Evolutionary conservation across 768 basidiomycete species (phyloP).

Genomic region (Tylopilus sp.): DNA sequence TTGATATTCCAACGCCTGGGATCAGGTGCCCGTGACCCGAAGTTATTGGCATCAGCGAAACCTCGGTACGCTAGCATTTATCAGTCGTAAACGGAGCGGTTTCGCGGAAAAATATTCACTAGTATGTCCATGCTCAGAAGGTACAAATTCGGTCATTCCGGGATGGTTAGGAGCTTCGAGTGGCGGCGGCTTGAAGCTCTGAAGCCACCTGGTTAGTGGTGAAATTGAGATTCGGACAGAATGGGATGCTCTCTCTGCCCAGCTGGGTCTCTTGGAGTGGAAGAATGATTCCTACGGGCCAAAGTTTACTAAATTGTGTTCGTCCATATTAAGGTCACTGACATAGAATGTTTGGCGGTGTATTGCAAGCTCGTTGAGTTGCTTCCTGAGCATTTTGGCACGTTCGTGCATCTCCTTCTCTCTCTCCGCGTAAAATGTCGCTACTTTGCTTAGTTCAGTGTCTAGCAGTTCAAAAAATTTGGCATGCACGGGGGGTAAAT

Average conservation of each 20-base stretch:
- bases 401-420: conserved; percentile 59
- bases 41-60: background rate
- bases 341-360: conserved; percentile 64
- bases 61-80: background rate
- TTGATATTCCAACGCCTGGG: background rate
- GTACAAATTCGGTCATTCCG: background rate
- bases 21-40: background rate
- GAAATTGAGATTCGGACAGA: conserved; percentile 4
- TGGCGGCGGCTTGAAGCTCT: background rate
- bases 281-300: conserved; percentile 14
- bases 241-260: conserved; percentile 11
- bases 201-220: conserved; percentile 1
- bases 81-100: background rate
- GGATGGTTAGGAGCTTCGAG: background rate
- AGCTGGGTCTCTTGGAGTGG: conserved; percentile 5
- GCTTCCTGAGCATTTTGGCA: conserved; percentile 51
- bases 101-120: conserved; percentile 2
- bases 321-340: conserved; percentile 13
- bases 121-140: conserved; percentile 1
- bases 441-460: conserved; percentile 78
- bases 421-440: conserved; percentile 72
- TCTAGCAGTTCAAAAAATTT: conserved; percentile 80
- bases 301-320: background rate
- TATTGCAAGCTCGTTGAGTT: conserved; percentile 70
- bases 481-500: conserved; percentile 56